These are phyloP conservation scores for Aureobasidium sp. DNA, from an alignment of 2,329 filamentous ascomycete genomes.

Conservation along the genomic window DNA sequence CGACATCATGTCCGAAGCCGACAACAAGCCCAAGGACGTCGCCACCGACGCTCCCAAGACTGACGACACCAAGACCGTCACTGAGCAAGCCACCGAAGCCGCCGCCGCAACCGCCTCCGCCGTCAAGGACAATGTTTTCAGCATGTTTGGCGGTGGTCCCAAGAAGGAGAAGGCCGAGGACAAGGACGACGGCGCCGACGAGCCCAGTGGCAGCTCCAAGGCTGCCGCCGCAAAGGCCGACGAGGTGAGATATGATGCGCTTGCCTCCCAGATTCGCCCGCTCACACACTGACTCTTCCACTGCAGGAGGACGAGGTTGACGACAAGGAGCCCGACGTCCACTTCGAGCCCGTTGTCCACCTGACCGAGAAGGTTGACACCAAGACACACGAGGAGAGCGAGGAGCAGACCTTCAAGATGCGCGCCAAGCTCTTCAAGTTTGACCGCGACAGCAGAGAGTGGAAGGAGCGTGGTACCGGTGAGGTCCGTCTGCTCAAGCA, in stretches of 20 bases:
- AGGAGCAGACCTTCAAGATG: conserved; percentile 99
- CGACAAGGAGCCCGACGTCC: conserved; percentile 65
- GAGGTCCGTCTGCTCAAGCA: conserved; percentile 96
- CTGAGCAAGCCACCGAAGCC: conserved; percentile 26
- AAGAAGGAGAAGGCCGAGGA: conserved; percentile 95
- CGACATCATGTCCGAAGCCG: conserved; percentile 14
- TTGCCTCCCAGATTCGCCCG: neutral
- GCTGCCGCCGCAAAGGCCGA: conserved; percentile 55
- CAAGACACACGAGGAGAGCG: conserved; percentile 96
- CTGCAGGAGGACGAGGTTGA: conserved; percentile 29
- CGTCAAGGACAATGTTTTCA: conserved; percentile 65
- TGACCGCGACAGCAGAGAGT: conserved; percentile 82
- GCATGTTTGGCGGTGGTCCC: conserved; percentile 96
- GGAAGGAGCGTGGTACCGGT: conserved; percentile 98
- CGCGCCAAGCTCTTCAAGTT: conserved; percentile 99
- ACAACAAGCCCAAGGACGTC: conserved; percentile 16
- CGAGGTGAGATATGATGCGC: conserved; percentile 42
- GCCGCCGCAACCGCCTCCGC: conserved; percentile 33
- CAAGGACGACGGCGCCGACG: conserved; percentile 64
- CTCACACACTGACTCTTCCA: conserved; percentile 15
- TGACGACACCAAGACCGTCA: conserved; percentile 14
- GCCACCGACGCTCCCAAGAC: conserved; percentile 7
- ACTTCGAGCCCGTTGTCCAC: conserved; percentile 95
- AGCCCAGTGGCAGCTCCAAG: conserved; percentile 76
- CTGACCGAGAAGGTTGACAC: conserved; percentile 94